Base-by-base conservation (phyloP, 495 filamentous ascomycete genomes). In the Neurospora sp. region DNA sequence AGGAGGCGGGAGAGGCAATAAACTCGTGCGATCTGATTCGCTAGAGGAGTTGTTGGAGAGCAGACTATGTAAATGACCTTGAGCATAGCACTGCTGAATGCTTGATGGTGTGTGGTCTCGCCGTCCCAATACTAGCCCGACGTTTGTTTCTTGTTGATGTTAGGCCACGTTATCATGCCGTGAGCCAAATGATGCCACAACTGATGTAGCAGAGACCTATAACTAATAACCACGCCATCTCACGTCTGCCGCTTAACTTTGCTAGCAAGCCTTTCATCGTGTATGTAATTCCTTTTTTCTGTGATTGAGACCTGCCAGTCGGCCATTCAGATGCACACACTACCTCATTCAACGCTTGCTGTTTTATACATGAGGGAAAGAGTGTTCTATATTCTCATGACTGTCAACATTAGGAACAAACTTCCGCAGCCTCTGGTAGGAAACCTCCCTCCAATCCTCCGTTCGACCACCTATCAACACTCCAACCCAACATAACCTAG, bases 1-100 rank as follows among this genome's bases (percentile, higher is more conserved):
- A 78, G 81, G 74, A 79, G 77, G 75, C 76, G 81, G 66, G 81
- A 82, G 79, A 80, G 77, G 71, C 75, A 80, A 12, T 78, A 66
- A 75, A 71, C 10, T 62, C 9, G 41, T 35, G 27, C 27, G 3
- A 8, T 18, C 2, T 62, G 27, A 62, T 62, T 12, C 11, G 27
- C 54, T 12, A 62, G 27, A 2, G 11, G 27, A 35, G 54, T 62
- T 9, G 54, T 8, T 62, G 54, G 54, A 62, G 54, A 62, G 54
- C 54, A 35, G 27, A 35, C 54, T 35, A 35, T 62, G 54, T 62
- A 62, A 62, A 62, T 62, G 54, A 62, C 54, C 54, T 62, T 35
- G 54, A 62, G 54, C 54, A 62, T 62, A 62, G 54, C 54, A 62
- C 27, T 31, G 54, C 54, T 62, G 54, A 62, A 62, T 62, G 54